Evolutionary conservation across 1,284 basidiomycete genomes (phyloP).

Genomic region (Cystobasidiaceae sp.): DNA sequence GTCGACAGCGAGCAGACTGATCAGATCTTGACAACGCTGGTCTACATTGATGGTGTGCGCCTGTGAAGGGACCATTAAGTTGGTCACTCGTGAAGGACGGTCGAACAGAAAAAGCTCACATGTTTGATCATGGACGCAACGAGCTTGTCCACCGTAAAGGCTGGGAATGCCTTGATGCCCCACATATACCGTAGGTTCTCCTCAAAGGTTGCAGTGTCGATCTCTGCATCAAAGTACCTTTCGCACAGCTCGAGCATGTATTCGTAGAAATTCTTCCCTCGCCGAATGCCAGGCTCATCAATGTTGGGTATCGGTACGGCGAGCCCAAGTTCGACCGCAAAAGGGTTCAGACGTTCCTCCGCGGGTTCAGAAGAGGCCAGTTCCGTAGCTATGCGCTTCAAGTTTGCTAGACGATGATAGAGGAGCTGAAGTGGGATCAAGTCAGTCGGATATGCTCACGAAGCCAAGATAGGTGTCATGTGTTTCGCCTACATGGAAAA

Average conservation of each 20-base stretch:
- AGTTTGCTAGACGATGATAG: constrained; percentile 74
- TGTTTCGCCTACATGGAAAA: constrained; percentile 65
- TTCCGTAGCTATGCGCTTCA: constrained; percentile 64
- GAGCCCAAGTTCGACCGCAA: constrained; percentile 54
- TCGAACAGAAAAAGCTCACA: constrained; percentile 24
- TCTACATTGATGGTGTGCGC: constrained; percentile 74
- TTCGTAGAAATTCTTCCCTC: constrained; percentile 64
- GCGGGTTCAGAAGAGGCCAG: constrained; percentile 42
- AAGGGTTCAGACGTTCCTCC: constrained; percentile 51
- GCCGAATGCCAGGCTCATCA: constrained; percentile 42
- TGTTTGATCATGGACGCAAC: constrained; percentile 39
- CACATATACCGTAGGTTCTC: constrained; percentile 97
- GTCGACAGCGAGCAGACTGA: constrained; percentile 73
- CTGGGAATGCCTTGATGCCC: constrained; percentile 72
- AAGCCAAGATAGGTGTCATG: background rate
- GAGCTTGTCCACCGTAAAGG: constrained; percentile 46
- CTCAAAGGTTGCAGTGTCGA: constrained; percentile 87
- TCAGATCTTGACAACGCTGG: constrained; percentile 73
- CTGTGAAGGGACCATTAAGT: constrained; percentile 47
- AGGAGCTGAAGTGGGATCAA: constrained; percentile 59
- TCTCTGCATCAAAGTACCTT: constrained; percentile 85
- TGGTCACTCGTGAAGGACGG: background rate
- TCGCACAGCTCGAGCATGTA: constrained; percentile 86
- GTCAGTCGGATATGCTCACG: constrained; percentile 28
- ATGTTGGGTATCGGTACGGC: constrained; percentile 37